phyloP scores from a whole-genome alignment of 2,329 filamentous ascomycete genomes.

The Orbilia javanica region DNA sequence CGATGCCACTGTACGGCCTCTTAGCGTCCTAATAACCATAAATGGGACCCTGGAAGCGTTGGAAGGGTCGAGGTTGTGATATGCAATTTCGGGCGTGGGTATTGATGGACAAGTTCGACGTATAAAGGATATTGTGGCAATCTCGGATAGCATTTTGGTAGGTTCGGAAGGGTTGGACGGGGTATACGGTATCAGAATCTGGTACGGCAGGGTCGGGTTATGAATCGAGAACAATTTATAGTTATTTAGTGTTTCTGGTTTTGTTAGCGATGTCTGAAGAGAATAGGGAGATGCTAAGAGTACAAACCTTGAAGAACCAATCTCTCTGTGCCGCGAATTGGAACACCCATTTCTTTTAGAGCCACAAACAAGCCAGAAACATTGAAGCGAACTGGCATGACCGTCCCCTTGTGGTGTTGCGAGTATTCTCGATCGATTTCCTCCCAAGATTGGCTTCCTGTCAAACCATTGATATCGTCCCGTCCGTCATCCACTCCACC shows the following conservation, averaged over 20 bases:
- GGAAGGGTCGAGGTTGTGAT: conserved; percentile 46
- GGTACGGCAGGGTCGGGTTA: conserved; percentile 39
- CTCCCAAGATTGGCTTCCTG: conserved; percentile 38
- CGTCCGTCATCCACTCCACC: conserved; percentile 29
- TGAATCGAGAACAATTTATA: conserved; percentile 50
- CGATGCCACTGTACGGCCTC: conserved; percentile 27
- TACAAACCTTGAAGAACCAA: conserved; percentile 30
- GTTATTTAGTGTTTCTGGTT: conserved; percentile 20
- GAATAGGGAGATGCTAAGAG: not conserved
- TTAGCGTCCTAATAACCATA: conserved; percentile 35
- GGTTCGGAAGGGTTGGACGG: conserved; percentile 28
- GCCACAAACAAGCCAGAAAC: conserved; percentile 42
- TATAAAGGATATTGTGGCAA: conserved; percentile 51
- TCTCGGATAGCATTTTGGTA: conserved; percentile 41
- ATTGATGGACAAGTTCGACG: conserved; percentile 39
- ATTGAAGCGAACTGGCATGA: conserved; percentile 37
- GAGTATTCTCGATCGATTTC: conserved; percentile 50
- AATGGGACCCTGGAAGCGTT: conserved; percentile 45
- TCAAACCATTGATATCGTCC: not conserved
- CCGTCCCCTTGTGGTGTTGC: conserved; percentile 23
- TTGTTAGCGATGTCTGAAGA: not conserved
- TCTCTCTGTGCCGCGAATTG: conserved; percentile 42
- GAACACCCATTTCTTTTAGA: conserved; percentile 43
- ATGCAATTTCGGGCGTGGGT: conserved; percentile 46
- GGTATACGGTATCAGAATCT: conserved; percentile 42